Conservation (phyloP, 1,139 yeast species). For the Hemisphaericaspora lyxosophila region DNA sequence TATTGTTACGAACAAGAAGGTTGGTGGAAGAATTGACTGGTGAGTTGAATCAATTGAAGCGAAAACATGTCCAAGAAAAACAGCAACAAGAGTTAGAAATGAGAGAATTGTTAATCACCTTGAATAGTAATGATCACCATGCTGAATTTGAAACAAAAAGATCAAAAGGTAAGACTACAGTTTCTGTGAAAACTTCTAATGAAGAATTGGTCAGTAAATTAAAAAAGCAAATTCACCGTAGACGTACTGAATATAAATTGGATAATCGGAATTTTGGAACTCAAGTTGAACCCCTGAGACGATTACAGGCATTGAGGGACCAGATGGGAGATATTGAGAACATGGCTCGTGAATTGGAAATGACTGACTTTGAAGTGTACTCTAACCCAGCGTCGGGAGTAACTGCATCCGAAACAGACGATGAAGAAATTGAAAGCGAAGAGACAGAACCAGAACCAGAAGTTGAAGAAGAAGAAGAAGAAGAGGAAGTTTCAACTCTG, state of each 20-base stretch:
- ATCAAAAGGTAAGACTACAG: slow-evolving; percentile 30
- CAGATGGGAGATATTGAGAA: slow-evolving; percentile 84
- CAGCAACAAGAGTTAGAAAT: slow-evolving; percentile 87
- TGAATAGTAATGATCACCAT: slow-evolving; percentile 39
- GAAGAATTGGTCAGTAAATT: slow-evolving; percentile 49
- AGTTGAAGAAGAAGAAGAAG: slow-evolving; percentile 15
- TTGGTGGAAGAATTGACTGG: slow-evolving; percentile 60
- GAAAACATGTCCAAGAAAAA: slow-evolving; percentile 69
- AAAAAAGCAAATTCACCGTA: slow-evolving; percentile 60
- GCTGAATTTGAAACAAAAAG: slow-evolving; percentile 34
- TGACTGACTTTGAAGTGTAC: slow-evolving; percentile 68
- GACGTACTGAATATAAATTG: slow-evolving; percentile 59
- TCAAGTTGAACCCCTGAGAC: slow-evolving; percentile 71
- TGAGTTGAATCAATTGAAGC: slow-evolving; percentile 71
- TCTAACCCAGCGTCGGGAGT: slow-evolving; percentile 18
- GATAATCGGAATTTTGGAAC: slow-evolving; percentile 59
- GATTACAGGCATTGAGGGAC: slow-evolving; percentile 73
- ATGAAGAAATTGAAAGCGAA: slow-evolving; percentile 16
- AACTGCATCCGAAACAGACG: slow-evolving; percentile 14
- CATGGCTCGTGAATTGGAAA: slow-evolving; percentile 84
- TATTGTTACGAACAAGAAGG: slow-evolving; percentile 65
- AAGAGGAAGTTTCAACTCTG: slow-evolving; percentile 19
- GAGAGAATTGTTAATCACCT: slow-evolving; percentile 76
- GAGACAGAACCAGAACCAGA: slow-evolving; percentile 21
- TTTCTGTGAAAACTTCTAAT: slow-evolving; percentile 39